Evolutionary conservation across 2,329 filamentous ascomycete species (phyloP).

Genomic region (Monilinia vaccinii-corymbosi): DNA sequence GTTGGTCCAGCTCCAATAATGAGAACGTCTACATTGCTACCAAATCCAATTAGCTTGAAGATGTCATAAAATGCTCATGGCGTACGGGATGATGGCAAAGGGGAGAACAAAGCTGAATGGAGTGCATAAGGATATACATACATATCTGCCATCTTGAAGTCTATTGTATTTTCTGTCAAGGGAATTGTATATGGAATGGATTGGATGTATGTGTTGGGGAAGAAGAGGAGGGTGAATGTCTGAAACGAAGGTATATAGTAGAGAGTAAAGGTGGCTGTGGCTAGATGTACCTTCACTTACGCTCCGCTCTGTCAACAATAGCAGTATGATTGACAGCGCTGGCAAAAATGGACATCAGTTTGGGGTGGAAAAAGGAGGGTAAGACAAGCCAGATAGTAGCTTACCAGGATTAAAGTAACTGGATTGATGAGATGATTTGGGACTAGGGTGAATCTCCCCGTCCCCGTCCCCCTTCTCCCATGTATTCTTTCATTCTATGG

Average conservation of each 20-base stretch:
- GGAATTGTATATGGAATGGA: background rate
- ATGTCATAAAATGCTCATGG: background rate
- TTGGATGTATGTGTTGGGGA: background rate
- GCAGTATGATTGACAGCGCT: background rate
- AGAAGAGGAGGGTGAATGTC: background rate
- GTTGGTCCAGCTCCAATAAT: slow-evolving; percentile 97
- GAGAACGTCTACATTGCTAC: slow-evolving; percentile 82
- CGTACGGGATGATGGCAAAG: background rate
- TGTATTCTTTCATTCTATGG: background rate
- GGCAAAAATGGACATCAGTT: background rate
- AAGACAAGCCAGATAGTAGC: background rate
- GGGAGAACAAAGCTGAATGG: background rate
- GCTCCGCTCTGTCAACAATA: background rate
- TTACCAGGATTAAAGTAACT: background rate
- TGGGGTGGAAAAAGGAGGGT: background rate
- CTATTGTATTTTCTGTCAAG: background rate
- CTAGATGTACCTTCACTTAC: background rate
- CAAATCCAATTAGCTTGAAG: slow-evolving; percentile 8
- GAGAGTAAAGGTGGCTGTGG: slow-evolving; percentile 3
- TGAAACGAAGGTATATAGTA: background rate
- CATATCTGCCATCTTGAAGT: slow-evolving; percentile 13
- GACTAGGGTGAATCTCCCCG: background rate
- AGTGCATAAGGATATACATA: background rate
- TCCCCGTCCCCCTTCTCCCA: background rate
- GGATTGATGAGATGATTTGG: background rate